phyloP scores from a whole-genome alignment of 805 yeast species.

The Yueomyces sp. region DNA sequence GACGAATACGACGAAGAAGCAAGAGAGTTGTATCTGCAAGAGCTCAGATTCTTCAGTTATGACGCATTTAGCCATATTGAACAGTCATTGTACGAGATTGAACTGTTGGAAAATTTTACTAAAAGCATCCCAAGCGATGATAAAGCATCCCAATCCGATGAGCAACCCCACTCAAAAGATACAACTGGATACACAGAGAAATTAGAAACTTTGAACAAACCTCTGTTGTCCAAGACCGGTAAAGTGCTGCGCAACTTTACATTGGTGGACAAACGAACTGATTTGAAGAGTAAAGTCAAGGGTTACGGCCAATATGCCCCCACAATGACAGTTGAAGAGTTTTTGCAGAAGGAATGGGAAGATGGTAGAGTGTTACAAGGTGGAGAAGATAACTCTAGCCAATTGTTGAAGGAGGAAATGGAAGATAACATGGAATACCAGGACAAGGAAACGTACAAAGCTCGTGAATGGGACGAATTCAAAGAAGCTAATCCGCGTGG shows the following conservation, averaged over 20 bases:
- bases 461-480: constrained; percentile 89
- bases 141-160: constrained; percentile 2
- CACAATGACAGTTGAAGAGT: constrained; percentile 89
- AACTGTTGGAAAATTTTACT: constrained; percentile 38
- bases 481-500: constrained; percentile 78
- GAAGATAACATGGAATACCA: constrained; percentile 49
- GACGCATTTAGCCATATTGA: constrained; percentile 46
- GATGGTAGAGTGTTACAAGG: constrained; percentile 66
- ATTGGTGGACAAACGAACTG: constrained; percentile 44
- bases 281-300: constrained; percentile 49
- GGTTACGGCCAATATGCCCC: constrained; percentile 92
- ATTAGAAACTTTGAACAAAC: constrained; percentile 38
- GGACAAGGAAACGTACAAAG: constrained; percentile 59
- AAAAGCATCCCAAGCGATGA: constrained; percentile 7
- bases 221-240: constrained; percentile 56
- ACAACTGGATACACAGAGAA: constrained; percentile 48
- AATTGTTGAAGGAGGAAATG: constrained; percentile 26
- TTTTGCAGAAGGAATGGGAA: constrained; percentile 70
- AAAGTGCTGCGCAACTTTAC: constrained; percentile 78
- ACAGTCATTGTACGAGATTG: constrained; percentile 48
- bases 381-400: constrained; percentile 25
- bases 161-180: constrained; percentile 13
- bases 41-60: constrained; percentile 38
- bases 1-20: constrained; percentile 49
- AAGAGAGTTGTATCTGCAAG: constrained; percentile 42